Evolutionary conservation across 768 basidiomycete genomes (phyloP).

Genomic region (Hypsizygus marmoreus): DNA sequence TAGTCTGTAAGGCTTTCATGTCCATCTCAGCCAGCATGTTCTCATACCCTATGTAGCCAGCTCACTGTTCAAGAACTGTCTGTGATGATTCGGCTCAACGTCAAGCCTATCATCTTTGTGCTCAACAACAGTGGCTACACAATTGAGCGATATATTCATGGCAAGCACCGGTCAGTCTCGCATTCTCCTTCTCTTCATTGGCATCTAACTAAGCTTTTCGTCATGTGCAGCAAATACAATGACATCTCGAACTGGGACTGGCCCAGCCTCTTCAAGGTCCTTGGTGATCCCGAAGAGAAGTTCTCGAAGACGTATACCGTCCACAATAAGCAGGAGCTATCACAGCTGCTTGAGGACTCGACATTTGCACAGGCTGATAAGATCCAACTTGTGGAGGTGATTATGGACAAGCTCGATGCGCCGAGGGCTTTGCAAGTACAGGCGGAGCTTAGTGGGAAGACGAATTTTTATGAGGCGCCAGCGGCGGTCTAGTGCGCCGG

Average conservation of each 20-base stretch:
- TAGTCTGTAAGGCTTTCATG: constrained; percentile 54
- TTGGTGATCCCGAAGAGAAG: constrained; percentile 55
- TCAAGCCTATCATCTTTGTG: constrained; percentile 85
- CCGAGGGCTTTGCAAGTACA: constrained; percentile 62
- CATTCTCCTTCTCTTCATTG: background rate
- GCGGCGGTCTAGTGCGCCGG: no score
- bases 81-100: constrained; percentile 71
- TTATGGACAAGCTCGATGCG: constrained; percentile 74
- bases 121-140: constrained; percentile 85
- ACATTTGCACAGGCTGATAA: constrained; percentile 63
- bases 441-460: constrained; percentile 54
- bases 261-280: constrained; percentile 59
- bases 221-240: constrained; percentile 68
- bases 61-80: constrained; percentile 82
- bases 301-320: constrained; percentile 67
- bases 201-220: background rate
- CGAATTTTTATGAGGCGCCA: constrained; percentile 42
- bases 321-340: constrained; percentile 65
- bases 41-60: constrained; percentile 46
- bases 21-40: background rate
- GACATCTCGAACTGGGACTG: constrained; percentile 84
- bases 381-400: constrained; percentile 80
- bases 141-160: constrained; percentile 82
- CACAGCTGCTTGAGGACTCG: constrained; percentile 61
- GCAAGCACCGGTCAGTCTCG: constrained; percentile 47